Conservation (phyloP, 768 basidiomycete species). For the Tulasnella sp. region DNA sequence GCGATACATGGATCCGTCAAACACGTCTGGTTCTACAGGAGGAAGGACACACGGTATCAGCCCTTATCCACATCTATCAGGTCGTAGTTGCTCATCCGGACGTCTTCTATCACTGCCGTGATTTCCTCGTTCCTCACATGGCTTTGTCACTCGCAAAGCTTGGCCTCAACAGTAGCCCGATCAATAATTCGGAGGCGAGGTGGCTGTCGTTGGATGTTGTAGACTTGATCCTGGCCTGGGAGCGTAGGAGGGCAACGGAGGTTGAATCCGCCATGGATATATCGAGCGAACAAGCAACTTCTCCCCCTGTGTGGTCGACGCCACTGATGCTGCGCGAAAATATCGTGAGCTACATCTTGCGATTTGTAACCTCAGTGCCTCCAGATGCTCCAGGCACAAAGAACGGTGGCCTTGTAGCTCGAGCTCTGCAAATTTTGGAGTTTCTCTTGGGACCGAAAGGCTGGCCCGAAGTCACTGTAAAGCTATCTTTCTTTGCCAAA, state of each 20-base stretch:
- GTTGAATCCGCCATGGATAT: constrained; percentile 17
- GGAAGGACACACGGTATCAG: constrained; percentile 57
- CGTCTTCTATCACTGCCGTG: constrained; percentile 85
- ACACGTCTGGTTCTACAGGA: constrained; percentile 78
- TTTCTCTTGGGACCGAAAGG: constrained; percentile 65
- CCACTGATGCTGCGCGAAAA: constrained; percentile 74
- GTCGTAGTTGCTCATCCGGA: constrained; percentile 83
- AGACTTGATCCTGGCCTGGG: constrained; percentile 90
- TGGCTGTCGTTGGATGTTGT: constrained; percentile 78
- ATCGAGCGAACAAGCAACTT: constrained; percentile 3
- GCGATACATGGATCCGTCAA: constrained; percentile 70
- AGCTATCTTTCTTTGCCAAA: constrained; percentile 78
- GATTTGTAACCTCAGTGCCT: constrained; percentile 54
- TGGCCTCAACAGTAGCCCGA: constrained; percentile 46
- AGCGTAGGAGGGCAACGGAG: constrained; percentile 39
- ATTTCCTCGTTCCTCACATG: constrained; percentile 86
- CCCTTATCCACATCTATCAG: constrained; percentile 72
- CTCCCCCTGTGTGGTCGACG: constrained; percentile 43
- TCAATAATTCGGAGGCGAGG: constrained; percentile 67
- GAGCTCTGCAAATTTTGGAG: constrained; percentile 37
- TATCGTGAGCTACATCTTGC: constrained; percentile 91
- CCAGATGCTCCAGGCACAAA: constrained; percentile 35
- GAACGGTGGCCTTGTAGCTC: constrained; percentile 26
- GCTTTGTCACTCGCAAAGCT: constrained; percentile 80
- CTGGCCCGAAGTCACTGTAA: constrained; percentile 85